Percentiles rank a stretch among this genome's conserved stretches.
phyloP scores from a whole-genome alignment of 164 flowering plant genomes.

The Cinnamomum chago region DNA sequence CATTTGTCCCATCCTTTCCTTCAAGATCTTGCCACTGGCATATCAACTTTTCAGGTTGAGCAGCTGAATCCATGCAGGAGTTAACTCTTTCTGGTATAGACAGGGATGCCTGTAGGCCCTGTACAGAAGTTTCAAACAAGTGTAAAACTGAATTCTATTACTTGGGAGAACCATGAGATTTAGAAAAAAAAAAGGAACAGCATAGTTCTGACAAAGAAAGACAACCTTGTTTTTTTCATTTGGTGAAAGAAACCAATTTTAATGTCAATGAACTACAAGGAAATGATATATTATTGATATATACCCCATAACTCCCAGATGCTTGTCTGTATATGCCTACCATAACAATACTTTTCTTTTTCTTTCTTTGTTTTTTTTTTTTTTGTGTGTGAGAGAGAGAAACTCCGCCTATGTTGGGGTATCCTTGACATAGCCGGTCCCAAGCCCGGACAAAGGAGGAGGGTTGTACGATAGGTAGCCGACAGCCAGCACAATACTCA shows the following conservation, averaged over 20 bases:
- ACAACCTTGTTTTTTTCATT: neutral
- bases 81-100: slow-evolving; percentile 13
- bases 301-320: too few relatives aligned
- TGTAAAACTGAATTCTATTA: slow-evolving; percentile 13
- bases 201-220: neutral
- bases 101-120: slow-evolving; percentile 9
- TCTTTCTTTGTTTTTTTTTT: too few relatives aligned
- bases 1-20: slow-evolving; percentile 16
- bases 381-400: too few relatives aligned
- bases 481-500: too few relatives aligned
- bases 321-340: too few relatives aligned
- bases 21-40: slow-evolving; percentile 21
- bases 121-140: slow-evolving; percentile 8
- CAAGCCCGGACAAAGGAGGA: too few relatives aligned
- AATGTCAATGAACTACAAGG: neutral
- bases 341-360: too few relatives aligned
- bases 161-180: slow-evolving; percentile 23
- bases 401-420: too few relatives aligned
- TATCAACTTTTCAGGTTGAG: slow-evolving; percentile 20
- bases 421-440: too few relatives aligned
- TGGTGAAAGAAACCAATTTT: neutral
- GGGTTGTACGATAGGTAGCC: too few relatives aligned
- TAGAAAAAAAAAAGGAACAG: neutral
- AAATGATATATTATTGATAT: too few relatives aligned
- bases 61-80: slow-evolving; percentile 9